Evolutionary conservation across 768 basidiomycete species (phyloP), one percentile per base, ranked within the genome.

Genomic region (Boletus edulis): DNA sequence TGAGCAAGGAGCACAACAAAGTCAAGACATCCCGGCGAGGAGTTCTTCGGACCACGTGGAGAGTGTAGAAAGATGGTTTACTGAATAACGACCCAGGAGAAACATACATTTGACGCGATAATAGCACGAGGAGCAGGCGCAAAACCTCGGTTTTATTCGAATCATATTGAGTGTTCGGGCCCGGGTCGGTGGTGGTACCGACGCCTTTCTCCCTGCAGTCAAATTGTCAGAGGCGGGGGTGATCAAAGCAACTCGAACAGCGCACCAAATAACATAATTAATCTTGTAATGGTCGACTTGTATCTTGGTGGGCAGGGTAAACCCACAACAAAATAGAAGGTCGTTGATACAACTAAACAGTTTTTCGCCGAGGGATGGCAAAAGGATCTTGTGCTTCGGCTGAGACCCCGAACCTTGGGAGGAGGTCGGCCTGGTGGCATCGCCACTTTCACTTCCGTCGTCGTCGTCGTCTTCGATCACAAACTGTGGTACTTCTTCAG

Each of bases 261-360:
- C 87, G 56, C 68, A 92, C 92, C 93, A 96, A 51, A 95, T 95
- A 22, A 89, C 77, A 75, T 94, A 89, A 67, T 88, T 86, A 43
- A 94, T 86, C 67, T 91, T 89, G 68, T 91, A 83, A 62, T 87
- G 86, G 65, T 89, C 86, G 46, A 85, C 81, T 67, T 91, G 87
- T 43, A 89, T 75, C 68, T 82, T 83, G 29, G 79, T 80, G 10
- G 96, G 91, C 10, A 98, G 74, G 0, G 94, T 96, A 63, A 98
- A 97, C 13, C 92, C 94, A 62, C 92, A 95, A 67, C 93, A 94
- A 70, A 96, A 98, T 38, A 97, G 68, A 12, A 98, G 77, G 67
- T 98, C 95, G 53, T 92, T 82, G 11, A 92, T 75, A 55, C 86
- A 85, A 62, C 79, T 82, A 60, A 96, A 88, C 20, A 98, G 75